Evolutionary conservation across 2,329 filamentous ascomycete genomes (phyloP), one percentile per base, ranked within the genome.

Genomic region (Diplocarpon mali): DNA sequence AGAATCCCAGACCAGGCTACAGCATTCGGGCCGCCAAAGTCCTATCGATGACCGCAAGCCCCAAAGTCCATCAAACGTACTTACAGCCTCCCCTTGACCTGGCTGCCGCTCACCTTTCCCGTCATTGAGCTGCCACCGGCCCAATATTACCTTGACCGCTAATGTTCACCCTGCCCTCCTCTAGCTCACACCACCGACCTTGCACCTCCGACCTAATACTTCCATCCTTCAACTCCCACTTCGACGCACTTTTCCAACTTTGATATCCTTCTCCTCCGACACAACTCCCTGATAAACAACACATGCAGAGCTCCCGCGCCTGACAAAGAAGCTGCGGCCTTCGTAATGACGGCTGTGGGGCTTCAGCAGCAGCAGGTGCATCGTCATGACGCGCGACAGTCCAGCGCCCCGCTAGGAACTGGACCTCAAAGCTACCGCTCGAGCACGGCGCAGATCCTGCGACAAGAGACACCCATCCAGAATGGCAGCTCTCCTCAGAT

Each of bases 281-380:
- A 11, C 14, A 34, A 15, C 24, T 30, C 13, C 30, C 27, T 15
- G 12, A 24, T 15, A 31, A 34, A 13, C 38, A 36, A 40, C 44
- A 42, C 47, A 59, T 58, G 57, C 52, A 38, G 40, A 43, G 35
- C 45, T 48, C 40, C 20, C 29, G 24, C 31, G 29, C 40, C 28
- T 54, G 52, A 58, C 47, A 46, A 57, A 52, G 47, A 40, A 39
- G 40, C 51, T 36, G 43, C 40, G 24, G 36, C 36, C 38, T 53
- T 51, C 48, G 57, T 43, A n/a, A 62, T 62, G 60, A 62, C 60
- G 29, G 60, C 60, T 36, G 57, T 62, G 30, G 58, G 56, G 42
- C 54, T 57, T 40, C 59, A 60, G 40, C 56, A 57, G 35, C 56
- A 57, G 30, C 45, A 24, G 20, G 30, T 32, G 30, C 9, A 14